phyloP scores from a whole-genome alignment of 2,329 filamentous ascomycete genomes.

The Aspergillus tamarii region DNA sequence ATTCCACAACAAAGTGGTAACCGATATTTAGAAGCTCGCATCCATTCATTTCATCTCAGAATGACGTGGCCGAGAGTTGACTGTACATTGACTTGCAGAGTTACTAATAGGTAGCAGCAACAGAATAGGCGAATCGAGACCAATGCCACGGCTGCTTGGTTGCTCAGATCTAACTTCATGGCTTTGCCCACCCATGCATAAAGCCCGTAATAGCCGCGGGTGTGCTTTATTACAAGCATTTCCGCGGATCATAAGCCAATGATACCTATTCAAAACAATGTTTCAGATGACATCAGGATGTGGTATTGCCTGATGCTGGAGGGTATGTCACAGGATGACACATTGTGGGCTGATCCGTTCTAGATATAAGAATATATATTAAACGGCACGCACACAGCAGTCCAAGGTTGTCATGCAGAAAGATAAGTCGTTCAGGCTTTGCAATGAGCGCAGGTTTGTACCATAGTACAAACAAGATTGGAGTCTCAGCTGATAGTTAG shows the following conservation, averaged over 20 bases:
- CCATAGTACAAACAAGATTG: fast-evolving
- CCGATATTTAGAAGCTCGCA: too few relatives aligned
- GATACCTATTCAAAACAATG: neutral
- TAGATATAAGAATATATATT: neutral
- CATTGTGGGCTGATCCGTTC: neutral
- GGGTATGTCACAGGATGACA: neutral
- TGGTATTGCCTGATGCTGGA: neutral
- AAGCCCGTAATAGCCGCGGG: neutral
- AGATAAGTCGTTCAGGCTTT: neutral
- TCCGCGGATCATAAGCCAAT: neutral
- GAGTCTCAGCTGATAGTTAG: neutral
- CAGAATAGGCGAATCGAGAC: neutral
- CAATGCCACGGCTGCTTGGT: neutral
- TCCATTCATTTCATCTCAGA: too few relatives aligned
- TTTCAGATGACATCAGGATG: neutral
- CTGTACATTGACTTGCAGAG: too few relatives aligned
- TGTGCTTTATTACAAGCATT: neutral
- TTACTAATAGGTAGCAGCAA: neutral
- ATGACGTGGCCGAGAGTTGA: too few relatives aligned
- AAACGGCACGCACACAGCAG: neutral
- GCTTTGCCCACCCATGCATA: neutral
- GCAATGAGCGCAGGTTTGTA: neutral
- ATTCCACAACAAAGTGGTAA: too few relatives aligned
- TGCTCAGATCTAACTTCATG: neutral
- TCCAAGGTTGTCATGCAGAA: neutral